phyloP scores from a whole-genome alignment of 2,329 filamentous ascomycete genomes.

The Leptographium wingfieldii region DNA sequence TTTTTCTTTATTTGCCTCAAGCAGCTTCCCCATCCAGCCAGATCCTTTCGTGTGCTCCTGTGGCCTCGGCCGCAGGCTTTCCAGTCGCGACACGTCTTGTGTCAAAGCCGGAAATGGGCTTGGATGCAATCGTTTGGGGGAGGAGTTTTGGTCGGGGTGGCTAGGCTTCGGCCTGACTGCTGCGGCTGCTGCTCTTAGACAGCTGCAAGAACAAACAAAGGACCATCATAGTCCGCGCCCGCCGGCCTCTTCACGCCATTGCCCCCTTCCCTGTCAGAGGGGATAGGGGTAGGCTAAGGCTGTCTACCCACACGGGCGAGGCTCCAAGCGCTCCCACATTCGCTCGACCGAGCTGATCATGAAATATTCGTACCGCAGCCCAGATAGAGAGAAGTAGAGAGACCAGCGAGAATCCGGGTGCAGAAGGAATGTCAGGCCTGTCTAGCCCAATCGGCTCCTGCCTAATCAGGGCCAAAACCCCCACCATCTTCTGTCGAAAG shows the following conservation, averaged over 20 bases:
- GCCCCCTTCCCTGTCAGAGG: background rate
- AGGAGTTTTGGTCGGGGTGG: background rate
- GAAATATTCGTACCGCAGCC: background rate
- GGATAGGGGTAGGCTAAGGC: background rate
- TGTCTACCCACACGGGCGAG: conserved; percentile 17
- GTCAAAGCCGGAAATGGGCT: background rate
- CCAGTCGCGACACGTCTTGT: conserved; percentile 1
- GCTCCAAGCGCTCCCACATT: conserved; percentile 21
- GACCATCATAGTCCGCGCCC: conserved; percentile 24
- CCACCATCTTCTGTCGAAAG: background rate
- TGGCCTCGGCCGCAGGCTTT: background rate
- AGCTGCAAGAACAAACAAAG: conserved; percentile 18
- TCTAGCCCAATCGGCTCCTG: background rate
- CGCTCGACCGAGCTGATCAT: background rate
- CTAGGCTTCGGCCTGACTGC: background rate
- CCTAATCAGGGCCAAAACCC: background rate
- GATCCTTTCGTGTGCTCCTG: background rate
- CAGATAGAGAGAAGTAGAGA: background rate
- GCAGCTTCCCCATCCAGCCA: conserved; percentile 4
- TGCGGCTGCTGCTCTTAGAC: background rate
- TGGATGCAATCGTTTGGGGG: background rate
- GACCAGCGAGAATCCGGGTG: background rate
- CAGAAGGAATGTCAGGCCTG: background rate
- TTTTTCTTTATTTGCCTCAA: background rate
- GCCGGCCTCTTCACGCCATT: conserved; percentile 10